Percentiles rank a stretch among this genome's conserved stretches.
phyloP scores from a whole-genome alignment of 2,329 filamentous ascomycete genomes.

The Ampelomyces quisqualis region DNA sequence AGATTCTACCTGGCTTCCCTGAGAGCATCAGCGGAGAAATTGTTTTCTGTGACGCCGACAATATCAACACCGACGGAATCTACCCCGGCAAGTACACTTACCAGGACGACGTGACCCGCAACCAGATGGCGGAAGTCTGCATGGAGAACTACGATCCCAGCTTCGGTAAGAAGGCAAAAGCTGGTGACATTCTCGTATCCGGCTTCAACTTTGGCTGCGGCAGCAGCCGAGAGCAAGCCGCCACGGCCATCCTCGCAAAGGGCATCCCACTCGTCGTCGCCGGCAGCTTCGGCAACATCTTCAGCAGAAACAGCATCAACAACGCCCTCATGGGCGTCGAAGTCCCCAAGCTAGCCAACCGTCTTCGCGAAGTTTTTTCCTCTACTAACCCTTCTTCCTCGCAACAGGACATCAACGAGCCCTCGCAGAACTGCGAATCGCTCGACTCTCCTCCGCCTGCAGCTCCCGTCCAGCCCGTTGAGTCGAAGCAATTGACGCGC shows the following conservation, averaged over 20 bases:
- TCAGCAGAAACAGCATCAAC: slow-evolving; percentile 75
- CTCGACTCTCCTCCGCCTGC: slow-evolving; percentile 52
- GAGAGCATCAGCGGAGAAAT: slow-evolving; percentile 83
- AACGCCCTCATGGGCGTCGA: slow-evolving; percentile 74
- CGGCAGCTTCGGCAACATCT: slow-evolving; percentile 83
- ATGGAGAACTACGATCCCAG: slow-evolving; percentile 90
- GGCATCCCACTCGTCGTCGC: slow-evolving; percentile 77
- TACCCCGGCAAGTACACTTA: slow-evolving; percentile 93
- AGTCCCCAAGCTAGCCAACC: slow-evolving; percentile 64
- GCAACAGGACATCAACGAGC: slow-evolving; percentile 52
- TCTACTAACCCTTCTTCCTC: slow-evolving; percentile 22
- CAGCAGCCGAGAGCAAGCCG: slow-evolving; percentile 79
- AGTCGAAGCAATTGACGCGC: slow-evolving; percentile 62
- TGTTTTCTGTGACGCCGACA: slow-evolving; percentile 80
- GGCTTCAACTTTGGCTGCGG: slow-evolving; percentile 92
- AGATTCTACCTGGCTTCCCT: slow-evolving; percentile 83
- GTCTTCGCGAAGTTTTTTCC: slow-evolving; percentile 63
- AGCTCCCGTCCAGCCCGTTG: slow-evolving; percentile 39
- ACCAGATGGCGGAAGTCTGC: slow-evolving; percentile 83
- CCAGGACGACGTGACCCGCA: slow-evolving; percentile 74
- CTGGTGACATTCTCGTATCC: slow-evolving; percentile 77
- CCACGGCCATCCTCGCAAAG: slow-evolving; percentile 81
- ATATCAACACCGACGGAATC: slow-evolving; percentile 89
- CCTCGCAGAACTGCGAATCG: slow-evolving; percentile 52
- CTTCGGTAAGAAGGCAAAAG: slow-evolving; percentile 64